These are phyloP conservation scores for Thraustochytrium sp. DNA, from an alignment of 352 stramenopile species.

Conservation along the genomic window DNA sequence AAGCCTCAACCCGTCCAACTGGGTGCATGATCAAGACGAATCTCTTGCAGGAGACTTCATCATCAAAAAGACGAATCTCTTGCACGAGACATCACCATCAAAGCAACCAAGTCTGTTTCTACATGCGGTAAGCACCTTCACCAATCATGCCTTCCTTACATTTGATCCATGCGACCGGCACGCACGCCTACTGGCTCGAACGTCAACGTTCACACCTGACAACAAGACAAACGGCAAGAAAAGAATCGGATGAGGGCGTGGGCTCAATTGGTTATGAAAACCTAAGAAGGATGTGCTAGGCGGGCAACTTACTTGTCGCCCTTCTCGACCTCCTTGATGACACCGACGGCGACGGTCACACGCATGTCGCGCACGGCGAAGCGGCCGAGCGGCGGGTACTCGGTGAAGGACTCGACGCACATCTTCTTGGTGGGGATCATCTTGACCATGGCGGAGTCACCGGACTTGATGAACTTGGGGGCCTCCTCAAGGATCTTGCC, in stretches of 20 bases:
- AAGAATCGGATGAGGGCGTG: background rate
- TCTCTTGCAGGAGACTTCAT: no score
- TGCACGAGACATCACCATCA: no score
- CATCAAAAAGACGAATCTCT: no score
- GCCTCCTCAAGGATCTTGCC: constrained; percentile 88
- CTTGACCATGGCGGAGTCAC: constrained; percentile 90
- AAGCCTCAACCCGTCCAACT: no score
- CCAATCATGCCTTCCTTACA: no score
- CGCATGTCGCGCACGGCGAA: constrained; percentile 95
- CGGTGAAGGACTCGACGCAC: constrained; percentile 89
- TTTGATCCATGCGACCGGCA: background rate
- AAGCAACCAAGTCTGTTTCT: no score
- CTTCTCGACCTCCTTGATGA: constrained; percentile 89
- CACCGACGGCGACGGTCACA: constrained; percentile 90
- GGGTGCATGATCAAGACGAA: no score
- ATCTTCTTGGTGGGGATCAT: constrained; percentile 85
- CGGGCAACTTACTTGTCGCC: constrained; percentile 56
- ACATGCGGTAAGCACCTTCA: no score
- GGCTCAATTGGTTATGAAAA: background rate
- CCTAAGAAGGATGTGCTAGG: background rate
- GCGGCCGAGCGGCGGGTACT: constrained; percentile 91
- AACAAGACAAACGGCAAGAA: background rate
- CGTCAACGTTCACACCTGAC: background rate
- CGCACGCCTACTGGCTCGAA: background rate
- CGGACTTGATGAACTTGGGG: constrained; percentile 87